Base-by-base conservation (phyloP, 2,329 filamentous ascomycete species). In the Alternaria sp. region DNA sequence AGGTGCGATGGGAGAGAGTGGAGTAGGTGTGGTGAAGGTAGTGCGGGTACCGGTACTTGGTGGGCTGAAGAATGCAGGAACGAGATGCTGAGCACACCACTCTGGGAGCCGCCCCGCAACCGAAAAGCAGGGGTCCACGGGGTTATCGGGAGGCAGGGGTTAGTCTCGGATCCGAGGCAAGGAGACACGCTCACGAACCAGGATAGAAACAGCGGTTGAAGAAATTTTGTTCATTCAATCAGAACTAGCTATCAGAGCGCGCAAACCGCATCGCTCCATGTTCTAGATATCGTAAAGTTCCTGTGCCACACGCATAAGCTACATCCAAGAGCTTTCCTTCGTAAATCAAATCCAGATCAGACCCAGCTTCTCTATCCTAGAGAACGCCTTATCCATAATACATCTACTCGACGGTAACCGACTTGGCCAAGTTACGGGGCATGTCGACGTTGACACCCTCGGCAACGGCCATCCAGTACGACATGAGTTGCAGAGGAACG, bases 381-480 rank as follows among this genome's bases (percentile, higher is more conserved):
- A 56, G 60, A 51, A 60, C 62, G 57, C 61, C 55, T 52, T 57
- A 42, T 39, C 53, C 60, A 65, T 51, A 46, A 52, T 48, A 67
- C 57, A 56, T 76, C 84, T 94, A 99, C 87, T 99, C 95, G 70
- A 99, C 95, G 65, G 95, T 99, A 66, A 99, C 95, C 65, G 93
- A 97, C 88, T 99, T 99, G 79, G 95, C 95, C 82, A 99, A 83
- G 84, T 99, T 99, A 75, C 95, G 90, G 58, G 95, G 95, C 88
- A 98, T 98, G 79, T 99, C 95, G 60, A 99, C 95, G 78, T 99
- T 98, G 68, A 97, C 84, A 51, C 93, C 94, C 83, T 97, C 95
- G 68, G 90, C 90, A 72, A 99, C 94, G 54, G 95, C 95, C 66
- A 99, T 88, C 94, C 95, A 98, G 86, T 99, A 99, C 60, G 95